Base-by-base conservation (phyloP, 2,329 filamentous ascomycete genomes). In the Botrytis pseudocinerea region DNA sequence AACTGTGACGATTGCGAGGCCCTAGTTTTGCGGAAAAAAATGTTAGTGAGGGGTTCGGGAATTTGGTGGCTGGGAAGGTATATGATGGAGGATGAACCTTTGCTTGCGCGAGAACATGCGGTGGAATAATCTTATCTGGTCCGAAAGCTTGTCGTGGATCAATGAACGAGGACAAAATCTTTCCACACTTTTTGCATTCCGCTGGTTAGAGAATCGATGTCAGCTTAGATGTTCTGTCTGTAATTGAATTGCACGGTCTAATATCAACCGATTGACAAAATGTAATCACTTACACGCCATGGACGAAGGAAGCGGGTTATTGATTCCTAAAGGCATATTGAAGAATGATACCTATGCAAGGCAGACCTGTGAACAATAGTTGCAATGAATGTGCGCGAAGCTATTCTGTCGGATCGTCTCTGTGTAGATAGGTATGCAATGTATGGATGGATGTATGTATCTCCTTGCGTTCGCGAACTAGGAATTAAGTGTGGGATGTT, bases 101-200 rank as follows among this genome's bases (percentile, higher is more conserved):
- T 80, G 96, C 96, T 82, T 93, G 93, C 76, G 92, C 92, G 79
- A 99, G 90, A 78, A 99, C 88, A 70, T 91, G 89, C 12, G 95
- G 95, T 68, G 96, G 96, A 79, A 99, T 99, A 82, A 99, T 91
- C 83, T 98, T 98, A 83, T 98, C 96, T 72, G 96, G 95, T 9
- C 95, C 94, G 82, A 98, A 97, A 32, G 95, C 85, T 85, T 98
- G 95, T 81, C 91, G 89, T 32, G 96, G 96, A 82, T 98, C 96
- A 82, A 98, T 89, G 82, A 99, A 99, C 20, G 95, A 97, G 63
- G 93, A 89, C 78, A 99, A 89, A 80, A 98, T 98, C 87, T 97
- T 97, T 81, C 93, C 93, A 82, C 94, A 96, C 85, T 99, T 99
- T 83, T 92, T 96, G 85, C 96, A 98, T 85, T 99, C 96, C 85